Evolutionary conservation across 176 grass and related monocot species (phyloP).

Genomic region (Saccharum spontaneum): DNA sequence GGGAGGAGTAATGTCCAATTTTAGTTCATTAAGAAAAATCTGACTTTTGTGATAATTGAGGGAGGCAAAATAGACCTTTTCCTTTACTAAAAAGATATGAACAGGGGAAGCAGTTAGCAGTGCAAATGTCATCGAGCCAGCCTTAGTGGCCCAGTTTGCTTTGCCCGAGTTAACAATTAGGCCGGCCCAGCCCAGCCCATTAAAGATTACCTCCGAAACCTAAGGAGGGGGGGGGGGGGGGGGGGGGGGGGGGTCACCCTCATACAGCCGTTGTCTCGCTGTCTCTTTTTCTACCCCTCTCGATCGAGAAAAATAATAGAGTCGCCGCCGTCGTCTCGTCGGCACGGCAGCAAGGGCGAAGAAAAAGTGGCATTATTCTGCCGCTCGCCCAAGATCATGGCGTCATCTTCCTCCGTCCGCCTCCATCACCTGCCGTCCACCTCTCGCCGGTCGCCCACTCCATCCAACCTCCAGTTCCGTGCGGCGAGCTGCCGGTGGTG

Average conservation of each 20-base stretch:
- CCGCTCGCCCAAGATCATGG: constrained; percentile 13
- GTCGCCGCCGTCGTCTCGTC: neutral
- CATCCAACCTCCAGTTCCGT: neutral
- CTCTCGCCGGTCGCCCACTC: neutral
- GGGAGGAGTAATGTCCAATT: too few species aligned
- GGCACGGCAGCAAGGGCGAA: neutral
- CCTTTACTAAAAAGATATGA: too few species aligned
- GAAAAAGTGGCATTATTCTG: neutral
- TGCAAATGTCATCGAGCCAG: too few species aligned
- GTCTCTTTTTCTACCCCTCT: neutral
- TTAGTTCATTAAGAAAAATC: too few species aligned
- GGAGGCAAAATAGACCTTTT: too few species aligned
- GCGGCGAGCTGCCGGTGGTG: neutral
- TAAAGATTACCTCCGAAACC: neutral
- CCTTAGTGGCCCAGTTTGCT: too few species aligned
- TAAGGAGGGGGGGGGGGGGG: neutral
- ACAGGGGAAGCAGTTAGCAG: too few species aligned
- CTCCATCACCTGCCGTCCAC: neutral
- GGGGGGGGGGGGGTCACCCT: neutral
- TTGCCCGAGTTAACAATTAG: neutral
- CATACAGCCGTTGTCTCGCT: neutral
- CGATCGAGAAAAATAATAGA: neutral
- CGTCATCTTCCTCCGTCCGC: neutral
- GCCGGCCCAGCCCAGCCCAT: neutral
- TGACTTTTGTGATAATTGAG: too few species aligned